Base-by-base conservation (phyloP, 2,329 filamentous ascomycete genomes). In the Microsporum audouinii region DNA sequence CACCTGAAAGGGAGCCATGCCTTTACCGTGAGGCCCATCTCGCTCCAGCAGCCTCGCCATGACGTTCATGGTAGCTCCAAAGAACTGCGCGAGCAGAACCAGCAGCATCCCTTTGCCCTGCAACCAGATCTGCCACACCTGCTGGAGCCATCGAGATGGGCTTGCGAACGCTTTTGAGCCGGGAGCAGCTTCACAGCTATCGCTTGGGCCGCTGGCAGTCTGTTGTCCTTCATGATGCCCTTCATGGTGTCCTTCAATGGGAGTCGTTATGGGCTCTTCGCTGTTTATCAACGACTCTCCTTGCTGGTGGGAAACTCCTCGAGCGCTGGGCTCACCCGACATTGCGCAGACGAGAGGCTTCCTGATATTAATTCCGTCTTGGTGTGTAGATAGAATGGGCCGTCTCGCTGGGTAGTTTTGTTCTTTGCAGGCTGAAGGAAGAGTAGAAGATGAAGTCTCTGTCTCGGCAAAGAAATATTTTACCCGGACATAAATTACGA, bases 1-100 rank as follows among this genome's bases (percentile, higher is more conserved):
- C 68, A 80, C 78, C 71, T 94, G 88, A 65, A 95, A 86, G 0
- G 91, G 89, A 76, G 94, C 84, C 78, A 95, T 86, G 1, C 84
- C 84, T 55, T 85, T 79, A 60, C 83, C 86, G 65, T 88, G 79
- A 17, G 87, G 78, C 8, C 83, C 83, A 66, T 84, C 78, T 39
- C 82, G 79, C 71, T 95, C 89, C 43, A 96, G 77, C 8, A 92
- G 72, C 23, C 90, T 81, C 0, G 89, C 88, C 45, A 85, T 84
- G 7, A 95, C 83, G 71, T 94, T 95, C 91, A 96, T 96, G 59
- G 88, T 74, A 0, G 87, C 85, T 1, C 87, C 89, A 67, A 96
- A 96, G 39, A 94, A 77, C 72, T 95, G 90, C 0, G 89, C 82
- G 1, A 86, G 63, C 17, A 91, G 77, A 49, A 96, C 88, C 51